These are phyloP conservation scores for Colletotrichum sp. DNA, from an alignment of 2,329 filamentous ascomycete genomes.

Conservation along the genomic window DNA sequence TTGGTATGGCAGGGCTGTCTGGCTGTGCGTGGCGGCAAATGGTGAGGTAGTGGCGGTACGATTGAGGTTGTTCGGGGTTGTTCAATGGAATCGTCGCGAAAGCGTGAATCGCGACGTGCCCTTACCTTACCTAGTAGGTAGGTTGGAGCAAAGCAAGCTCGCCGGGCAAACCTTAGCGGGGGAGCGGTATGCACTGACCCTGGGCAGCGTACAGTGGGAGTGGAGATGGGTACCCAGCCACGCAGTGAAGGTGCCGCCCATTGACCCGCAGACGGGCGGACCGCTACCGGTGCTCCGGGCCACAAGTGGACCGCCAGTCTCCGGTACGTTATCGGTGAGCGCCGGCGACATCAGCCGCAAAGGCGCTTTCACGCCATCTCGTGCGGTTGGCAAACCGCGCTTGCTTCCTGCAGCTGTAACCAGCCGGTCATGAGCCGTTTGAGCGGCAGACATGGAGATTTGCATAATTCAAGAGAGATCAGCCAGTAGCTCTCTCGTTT, in stretches of 20 bases:
- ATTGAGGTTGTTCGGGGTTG: not conserved
- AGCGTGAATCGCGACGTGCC: constrained; percentile 18
- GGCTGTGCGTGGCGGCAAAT: not conserved
- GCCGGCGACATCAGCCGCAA: not conserved
- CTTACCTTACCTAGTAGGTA: not conserved
- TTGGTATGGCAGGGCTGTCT: not conserved
- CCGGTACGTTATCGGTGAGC: not conserved
- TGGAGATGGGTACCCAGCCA: not conserved
- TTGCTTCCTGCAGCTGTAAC: not conserved
- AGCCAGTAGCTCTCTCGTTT: not conserved
- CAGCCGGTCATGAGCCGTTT: not conserved
- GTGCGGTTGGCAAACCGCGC: not conserved
- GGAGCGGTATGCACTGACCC: not conserved
- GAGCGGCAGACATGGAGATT: not conserved
- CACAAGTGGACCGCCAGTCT: not conserved
- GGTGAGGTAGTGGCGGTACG: not conserved
- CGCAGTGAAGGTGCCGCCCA: not conserved
- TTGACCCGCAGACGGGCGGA: not conserved
- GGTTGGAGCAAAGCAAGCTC: not conserved
- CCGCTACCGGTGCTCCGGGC: not conserved
- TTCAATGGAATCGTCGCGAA: not conserved
- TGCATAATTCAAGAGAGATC: not conserved
- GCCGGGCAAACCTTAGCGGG: not conserved
- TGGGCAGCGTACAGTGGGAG: not conserved
- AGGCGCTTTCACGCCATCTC: not conserved